A percentile compares a stretch with the other conserved stretches of the same genome.
Evolutionary conservation across 306 rosid species (phyloP).

Genomic region (Ormosia emarginata): DNA sequence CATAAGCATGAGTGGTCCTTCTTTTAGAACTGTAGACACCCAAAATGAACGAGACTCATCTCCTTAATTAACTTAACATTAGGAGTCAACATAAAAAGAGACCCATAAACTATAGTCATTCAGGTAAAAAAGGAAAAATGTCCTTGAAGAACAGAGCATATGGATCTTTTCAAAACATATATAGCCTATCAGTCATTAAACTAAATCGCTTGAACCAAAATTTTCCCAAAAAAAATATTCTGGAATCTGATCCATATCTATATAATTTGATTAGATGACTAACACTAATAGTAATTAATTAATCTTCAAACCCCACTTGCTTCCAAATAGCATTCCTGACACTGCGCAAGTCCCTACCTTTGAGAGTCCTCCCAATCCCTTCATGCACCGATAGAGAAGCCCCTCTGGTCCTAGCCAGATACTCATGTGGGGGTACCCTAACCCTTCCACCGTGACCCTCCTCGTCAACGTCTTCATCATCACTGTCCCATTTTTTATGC

Average conservation of each 20-base stretch:
- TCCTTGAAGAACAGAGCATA: not conserved
- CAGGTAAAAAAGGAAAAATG: not conserved
- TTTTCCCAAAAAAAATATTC: not conserved
- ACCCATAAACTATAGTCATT: not conserved
- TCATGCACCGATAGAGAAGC: conserved; percentile 85
- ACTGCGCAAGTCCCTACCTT: conserved; percentile 79
- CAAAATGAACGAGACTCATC: conserved; percentile 14
- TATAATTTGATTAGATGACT: not conserved
- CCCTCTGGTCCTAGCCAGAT: conserved; percentile 75
- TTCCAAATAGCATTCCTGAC: conserved; percentile 95
- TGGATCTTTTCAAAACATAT: not conserved
- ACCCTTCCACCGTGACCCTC: not conserved
- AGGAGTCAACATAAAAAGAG: not conserved
- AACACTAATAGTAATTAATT: not conserved
- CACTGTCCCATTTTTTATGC: conserved; percentile 25
- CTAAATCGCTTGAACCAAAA: conserved; percentile 12
- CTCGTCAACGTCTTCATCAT: conserved; percentile 10
- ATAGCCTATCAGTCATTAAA: not conserved
- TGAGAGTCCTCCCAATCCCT: conserved; percentile 87
- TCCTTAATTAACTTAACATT: not conserved
- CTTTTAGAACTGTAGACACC: conserved; percentile 34
- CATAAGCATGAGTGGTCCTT: conserved; percentile 28
- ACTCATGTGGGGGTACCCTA: conserved; percentile 83
- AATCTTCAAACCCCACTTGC: conserved; percentile 81
- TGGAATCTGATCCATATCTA: not conserved